Evolutionary conservation across 768 basidiomycete species (phyloP), one percentile per base, ranked within the genome.

Genomic region (Rickenella mellea): DNA sequence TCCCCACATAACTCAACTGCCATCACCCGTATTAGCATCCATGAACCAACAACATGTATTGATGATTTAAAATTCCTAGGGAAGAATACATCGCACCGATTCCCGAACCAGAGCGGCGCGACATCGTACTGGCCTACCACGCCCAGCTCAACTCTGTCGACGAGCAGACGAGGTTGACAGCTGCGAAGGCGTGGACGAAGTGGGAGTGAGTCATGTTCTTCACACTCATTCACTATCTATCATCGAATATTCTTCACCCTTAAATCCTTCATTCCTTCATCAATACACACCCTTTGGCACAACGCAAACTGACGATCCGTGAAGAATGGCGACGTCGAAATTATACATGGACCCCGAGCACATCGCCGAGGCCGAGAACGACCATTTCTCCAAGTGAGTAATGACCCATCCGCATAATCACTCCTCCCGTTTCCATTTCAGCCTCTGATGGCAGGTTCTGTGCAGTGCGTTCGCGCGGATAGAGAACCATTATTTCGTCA

Each of bases 401-500:
- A 7, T 14, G 6, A 8, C 40, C 25, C 11, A 7, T 36, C 15
- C 33, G 10, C 20, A 27, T 14, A 27, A 38, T 24, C n/a, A 12
- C 25, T 15, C 40, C 11, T 22, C 31, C 20, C 22, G 30, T 45
- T 43, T 37, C 39, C 28, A 22, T 22, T 25, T 26, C 31, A 41
- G 33, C 42, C 30, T 41, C 41, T 38, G 41, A 26, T n/a, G 22
- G 1, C 40, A 32, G 32, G 44, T 39, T 20, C 48, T 44, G n/a
- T 41, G 25, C 40, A 91, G 87, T 43, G 82, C 89, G 0, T 92
- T 91, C 58, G 85, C 89, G 15, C 67, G 79, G 27, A 90, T 93
- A 35, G 90, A 91, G 64, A 90, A 90, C 53, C 89, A 93, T 53
- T 94, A 85, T 59, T 93, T 93, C 53, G 65, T 92, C 40, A 87